Base-by-base conservation (phyloP, 2,329 filamentous ascomycete genomes). In the Microsporum ferrugineum region DNA sequence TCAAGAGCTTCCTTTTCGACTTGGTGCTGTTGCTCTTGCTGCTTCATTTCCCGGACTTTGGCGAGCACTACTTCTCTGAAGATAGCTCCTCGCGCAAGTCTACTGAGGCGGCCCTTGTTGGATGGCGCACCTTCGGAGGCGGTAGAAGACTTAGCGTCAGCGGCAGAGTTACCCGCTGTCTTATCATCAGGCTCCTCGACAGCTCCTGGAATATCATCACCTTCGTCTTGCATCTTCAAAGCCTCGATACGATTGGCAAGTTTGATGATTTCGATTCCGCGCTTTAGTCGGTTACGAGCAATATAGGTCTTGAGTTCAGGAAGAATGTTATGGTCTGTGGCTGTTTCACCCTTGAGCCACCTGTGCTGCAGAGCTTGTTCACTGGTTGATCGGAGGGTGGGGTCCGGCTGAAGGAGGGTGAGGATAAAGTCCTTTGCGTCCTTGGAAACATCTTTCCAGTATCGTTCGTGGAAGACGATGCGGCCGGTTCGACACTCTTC, bases 381-480 rank as follows among this genome's bases (percentile, higher is more conserved):
- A 69, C 89, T 95, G 1, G 87, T 87, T 68, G 85, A 86, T 68
- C 95, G 86, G 68, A 88, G 82, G 56, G 85, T 82, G 1, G 91
- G 88, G 66, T 89, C 82, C 2, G 91, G 85, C 67, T 92, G 86
- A 62, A 99, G 82, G 31, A 99, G 82, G 61, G 80, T 78, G 63
- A 87, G 78, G 76, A 99, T 97, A 73, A 99, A 99, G 66, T 92
- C 85, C 78, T 97, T 99, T 66, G 91, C 94, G 67, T 97, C 91
- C 57, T 88, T 81, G 72, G 91, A 96, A 69, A 99, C 94, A 68
- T 96, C 94, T 73, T 91, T 94, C 94, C 94, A 99, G 78, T 97
- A 99, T 61, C 92, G 85, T 72, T 96, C 91, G 74, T 99, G 94
- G 83, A 97, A 99, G 60, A 96, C 83, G 63, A 99, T 88, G 58